Conservation (phyloP, 768 basidiomycete genomes). For the Tylopilus vinaceipallidus region DNA sequence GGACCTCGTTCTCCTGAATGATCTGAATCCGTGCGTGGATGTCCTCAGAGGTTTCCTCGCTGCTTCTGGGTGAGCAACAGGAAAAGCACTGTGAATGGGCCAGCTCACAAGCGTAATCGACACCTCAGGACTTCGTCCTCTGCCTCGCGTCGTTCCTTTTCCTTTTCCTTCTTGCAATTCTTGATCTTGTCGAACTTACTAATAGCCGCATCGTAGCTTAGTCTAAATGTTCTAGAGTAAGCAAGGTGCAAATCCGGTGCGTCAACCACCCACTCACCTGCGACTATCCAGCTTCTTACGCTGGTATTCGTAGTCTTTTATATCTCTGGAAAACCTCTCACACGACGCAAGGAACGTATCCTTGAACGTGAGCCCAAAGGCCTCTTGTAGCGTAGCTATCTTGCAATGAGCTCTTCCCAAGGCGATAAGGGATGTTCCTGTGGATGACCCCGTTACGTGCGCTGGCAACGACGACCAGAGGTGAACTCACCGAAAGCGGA, state of each 20-base stretch:
- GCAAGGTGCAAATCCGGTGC: background rate
- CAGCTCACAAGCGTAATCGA: constrained; percentile 69
- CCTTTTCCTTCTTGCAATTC: constrained; percentile 79
- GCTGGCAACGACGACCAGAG: constrained; percentile 4
- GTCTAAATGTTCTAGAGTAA: constrained; percentile 37
- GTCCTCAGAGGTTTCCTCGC: constrained; percentile 86
- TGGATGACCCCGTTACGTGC: background rate
- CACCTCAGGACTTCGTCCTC: constrained; percentile 79
- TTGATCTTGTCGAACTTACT: constrained; percentile 68
- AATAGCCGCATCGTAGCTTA: constrained; percentile 74
- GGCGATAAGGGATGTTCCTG: constrained; percentile 65
- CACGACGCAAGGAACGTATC: constrained; percentile 73
- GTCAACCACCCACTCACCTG: constrained; percentile 44
- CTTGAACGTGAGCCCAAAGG: constrained; percentile 66
- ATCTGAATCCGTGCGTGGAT: constrained; percentile 75
- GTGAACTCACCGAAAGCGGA: constrained; percentile 60
- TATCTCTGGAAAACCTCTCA: constrained; percentile 62
- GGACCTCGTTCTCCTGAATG: constrained; percentile 77
- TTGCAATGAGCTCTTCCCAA: constrained; percentile 85
- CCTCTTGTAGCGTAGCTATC: constrained; percentile 81
- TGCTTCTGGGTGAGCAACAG: constrained; percentile 30
- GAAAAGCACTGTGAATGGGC: background rate
- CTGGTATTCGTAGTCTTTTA: constrained; percentile 79
- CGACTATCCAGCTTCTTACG: constrained; percentile 87
- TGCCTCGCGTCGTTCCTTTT: constrained; percentile 65